These are phyloP conservation scores for Trypanosoma theileri DNA, from an alignment of 208 protist genomes.

Conservation along the genomic window DNA sequence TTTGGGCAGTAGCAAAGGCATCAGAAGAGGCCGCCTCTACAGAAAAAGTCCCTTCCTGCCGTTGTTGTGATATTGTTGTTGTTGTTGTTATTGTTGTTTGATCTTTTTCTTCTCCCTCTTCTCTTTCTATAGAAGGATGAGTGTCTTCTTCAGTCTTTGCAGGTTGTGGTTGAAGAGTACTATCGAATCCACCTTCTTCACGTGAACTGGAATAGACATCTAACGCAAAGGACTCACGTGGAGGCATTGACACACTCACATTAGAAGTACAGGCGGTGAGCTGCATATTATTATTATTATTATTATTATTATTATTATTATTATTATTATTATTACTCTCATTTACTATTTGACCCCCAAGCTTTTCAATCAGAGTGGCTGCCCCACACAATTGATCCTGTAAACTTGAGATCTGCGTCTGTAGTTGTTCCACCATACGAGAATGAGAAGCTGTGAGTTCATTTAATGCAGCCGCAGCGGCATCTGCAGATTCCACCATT, in stretches of 20 bases:
- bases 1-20: conserved; percentile 24
- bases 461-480: conserved; percentile 26
- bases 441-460: conserved; percentile 29
- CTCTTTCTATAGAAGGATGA: not conserved
- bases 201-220: conserved; percentile 5
- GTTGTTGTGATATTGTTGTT: conserved; percentile 12
- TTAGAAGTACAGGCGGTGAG: not conserved
- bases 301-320: too few relatives aligned
- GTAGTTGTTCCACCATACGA: conserved; percentile 23
- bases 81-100: not conserved
- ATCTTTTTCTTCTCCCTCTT: not conserved
- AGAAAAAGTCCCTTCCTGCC: too few relatives aligned
- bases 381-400: conserved; percentile 33
- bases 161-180: not conserved
- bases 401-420: conserved; percentile 30
- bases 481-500: conserved; percentile 27
- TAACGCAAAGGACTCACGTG: conserved; percentile 3
- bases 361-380: conserved; percentile 29
- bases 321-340: not conserved
- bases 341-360: conserved; percentile 12
- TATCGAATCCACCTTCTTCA: not conserved
- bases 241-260: conserved; percentile 3
- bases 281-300: too few relatives aligned
- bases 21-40: conserved; percentile 11
- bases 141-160: not conserved